Conservation (phyloP, 2,329 filamentous ascomycete species). For the Falciphora oryzae region DNA sequence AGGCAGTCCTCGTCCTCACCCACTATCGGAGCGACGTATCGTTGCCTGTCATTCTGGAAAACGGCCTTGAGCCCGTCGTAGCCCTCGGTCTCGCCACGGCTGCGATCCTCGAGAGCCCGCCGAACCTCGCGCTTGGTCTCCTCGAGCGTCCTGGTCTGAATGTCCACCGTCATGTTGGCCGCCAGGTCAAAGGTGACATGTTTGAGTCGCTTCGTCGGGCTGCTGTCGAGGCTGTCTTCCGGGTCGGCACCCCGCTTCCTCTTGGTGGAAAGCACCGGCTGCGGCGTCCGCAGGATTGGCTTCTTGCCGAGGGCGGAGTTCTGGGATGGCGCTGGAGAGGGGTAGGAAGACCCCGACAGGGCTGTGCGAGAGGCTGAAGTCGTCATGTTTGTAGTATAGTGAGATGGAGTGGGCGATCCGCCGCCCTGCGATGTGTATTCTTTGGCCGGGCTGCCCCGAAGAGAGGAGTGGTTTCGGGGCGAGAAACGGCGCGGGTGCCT, state of each 20-base stretch:
- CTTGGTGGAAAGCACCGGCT: slow-evolving; percentile 39
- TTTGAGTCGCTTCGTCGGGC: slow-evolving; percentile 47
- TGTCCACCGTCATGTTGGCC: slow-evolving; percentile 50
- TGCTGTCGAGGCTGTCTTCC: slow-evolving; percentile 34
- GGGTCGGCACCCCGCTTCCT: slow-evolving; percentile 38
- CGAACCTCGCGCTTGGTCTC: slow-evolving; percentile 51
- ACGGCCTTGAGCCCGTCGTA: slow-evolving; percentile 57
- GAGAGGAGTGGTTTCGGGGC: background rate
- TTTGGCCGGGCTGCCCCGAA: background rate
- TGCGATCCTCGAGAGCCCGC: slow-evolving; percentile 51
- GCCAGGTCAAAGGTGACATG: slow-evolving; percentile 53
- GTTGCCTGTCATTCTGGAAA: slow-evolving; percentile 45
- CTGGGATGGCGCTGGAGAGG: slow-evolving; percentile 3
- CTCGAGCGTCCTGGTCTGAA: slow-evolving; percentile 45
- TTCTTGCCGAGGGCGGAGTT: slow-evolving; percentile 32
- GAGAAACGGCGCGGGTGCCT: background rate
- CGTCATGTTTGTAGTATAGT: background rate
- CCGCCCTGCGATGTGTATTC: background rate
- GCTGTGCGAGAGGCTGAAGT: slow-evolving; percentile 1
- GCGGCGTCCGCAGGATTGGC: slow-evolving; percentile 45
- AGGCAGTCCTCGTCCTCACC: slow-evolving; percentile 40
- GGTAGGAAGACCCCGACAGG: background rate
- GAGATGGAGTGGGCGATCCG: background rate
- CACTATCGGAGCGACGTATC: slow-evolving; percentile 23
- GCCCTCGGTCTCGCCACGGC: slow-evolving; percentile 50